Percentiles rank a stretch among this genome's conserved stretches.
phyloP scores from a whole-genome alignment of 805 yeast genomes.

The Hagleromyces aurorensis region DNA sequence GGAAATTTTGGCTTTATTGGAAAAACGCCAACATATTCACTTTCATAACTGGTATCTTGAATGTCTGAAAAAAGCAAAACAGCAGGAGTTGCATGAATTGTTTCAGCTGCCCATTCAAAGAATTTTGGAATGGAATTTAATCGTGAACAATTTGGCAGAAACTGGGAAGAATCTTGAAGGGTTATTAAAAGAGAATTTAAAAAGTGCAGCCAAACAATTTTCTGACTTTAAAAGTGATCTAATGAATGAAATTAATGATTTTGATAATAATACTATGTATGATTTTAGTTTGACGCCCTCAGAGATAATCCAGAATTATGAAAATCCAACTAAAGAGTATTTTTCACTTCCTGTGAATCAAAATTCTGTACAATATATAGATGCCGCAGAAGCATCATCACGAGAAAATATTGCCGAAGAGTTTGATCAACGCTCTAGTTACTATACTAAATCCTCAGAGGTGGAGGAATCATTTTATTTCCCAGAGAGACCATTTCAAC shows the following conservation, averaged over 20 bases:
- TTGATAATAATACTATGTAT: constrained; percentile 13
- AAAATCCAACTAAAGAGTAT: no score
- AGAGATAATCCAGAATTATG: constrained; percentile 26
- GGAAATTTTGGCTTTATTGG: constrained; percentile 17
- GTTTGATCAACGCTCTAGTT: no score
- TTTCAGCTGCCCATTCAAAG: constrained; percentile 30
- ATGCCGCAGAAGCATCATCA: no score
- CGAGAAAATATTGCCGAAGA: no score
- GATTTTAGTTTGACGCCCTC: constrained; percentile 22
- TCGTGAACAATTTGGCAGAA: constrained; percentile 6
- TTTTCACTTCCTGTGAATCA: no score
- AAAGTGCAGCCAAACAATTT: constrained; percentile 8
- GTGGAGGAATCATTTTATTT: no score
- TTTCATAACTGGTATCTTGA: constrained; percentile 31
- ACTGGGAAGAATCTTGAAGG: no score
- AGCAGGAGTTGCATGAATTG: constrained; percentile 26
- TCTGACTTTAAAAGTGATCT: constrained; percentile 11
- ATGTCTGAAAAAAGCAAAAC: constrained; percentile 26
- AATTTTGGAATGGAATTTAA: constrained; percentile 19
- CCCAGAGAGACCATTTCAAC: no score
- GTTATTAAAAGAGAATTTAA: constrained; percentile 1
- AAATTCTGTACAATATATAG: no score
- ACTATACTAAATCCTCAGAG: no score
- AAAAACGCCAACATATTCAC: constrained; percentile 9
- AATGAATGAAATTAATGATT: constrained; percentile 15